Conservation (phyloP, 2,329 filamentous ascomycete species). For the Fusarium oxysporum region DNA sequence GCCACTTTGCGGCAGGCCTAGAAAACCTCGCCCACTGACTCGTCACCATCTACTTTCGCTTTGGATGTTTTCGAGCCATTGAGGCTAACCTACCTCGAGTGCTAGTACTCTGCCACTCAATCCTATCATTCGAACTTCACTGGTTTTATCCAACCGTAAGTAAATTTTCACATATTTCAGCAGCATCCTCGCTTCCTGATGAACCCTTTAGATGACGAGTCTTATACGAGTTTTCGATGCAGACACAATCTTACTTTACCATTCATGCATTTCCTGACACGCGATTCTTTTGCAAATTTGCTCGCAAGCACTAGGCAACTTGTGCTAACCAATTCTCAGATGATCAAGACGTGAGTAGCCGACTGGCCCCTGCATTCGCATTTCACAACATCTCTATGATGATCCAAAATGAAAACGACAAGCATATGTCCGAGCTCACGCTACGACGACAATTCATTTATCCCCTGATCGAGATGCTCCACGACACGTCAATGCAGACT, state of each 20-base stretch:
- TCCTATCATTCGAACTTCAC: neutral
- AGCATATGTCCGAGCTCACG: constrained; percentile 95
- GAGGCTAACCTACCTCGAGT: constrained; percentile 41
- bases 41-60: constrained; percentile 24
- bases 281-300: constrained; percentile 18
- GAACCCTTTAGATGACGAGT: constrained; percentile 77
- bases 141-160: constrained; percentile 18
- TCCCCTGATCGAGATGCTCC: constrained; percentile 46
- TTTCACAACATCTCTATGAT: constrained; percentile 68
- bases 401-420: constrained; percentile 88
- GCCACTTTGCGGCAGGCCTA: constrained; percentile 98
- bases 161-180: constrained; percentile 14
- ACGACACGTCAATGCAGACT: constrained; percentile 28
- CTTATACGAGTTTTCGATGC: constrained; percentile 79
- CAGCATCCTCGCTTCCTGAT: constrained; percentile 51
- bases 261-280: constrained; percentile 75
- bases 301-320: constrained; percentile 15
- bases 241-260: constrained; percentile 73
- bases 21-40: constrained; percentile 99
- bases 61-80: constrained; percentile 13
- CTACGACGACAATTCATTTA: constrained; percentile 57
- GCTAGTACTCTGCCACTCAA: constrained; percentile 16
- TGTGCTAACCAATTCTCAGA: constrained; percentile 38
- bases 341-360: constrained; percentile 43
- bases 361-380: constrained; percentile 16